Conservation (phyloP, 148 eudicot genomes). For the Vaccinium corymbosum region DNA sequence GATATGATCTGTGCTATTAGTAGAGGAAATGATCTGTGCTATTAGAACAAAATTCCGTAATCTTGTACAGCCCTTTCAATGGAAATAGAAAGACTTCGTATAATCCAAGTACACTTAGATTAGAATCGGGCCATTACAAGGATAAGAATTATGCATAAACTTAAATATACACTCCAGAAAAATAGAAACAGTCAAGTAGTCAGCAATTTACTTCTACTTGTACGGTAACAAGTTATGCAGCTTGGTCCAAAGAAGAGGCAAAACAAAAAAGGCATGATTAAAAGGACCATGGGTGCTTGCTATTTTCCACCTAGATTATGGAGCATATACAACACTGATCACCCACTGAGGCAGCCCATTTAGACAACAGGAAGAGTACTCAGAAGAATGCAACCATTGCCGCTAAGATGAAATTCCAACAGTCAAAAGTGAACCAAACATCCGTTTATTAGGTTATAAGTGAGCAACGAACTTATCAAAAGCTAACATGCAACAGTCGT, state of each 20-base stretch:
- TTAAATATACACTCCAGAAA: too few species aligned
- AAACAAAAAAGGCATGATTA: not conserved
- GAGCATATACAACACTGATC: not conserved
- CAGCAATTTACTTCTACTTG: not conserved
- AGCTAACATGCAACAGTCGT: not conserved
- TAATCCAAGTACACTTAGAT: not conserved
- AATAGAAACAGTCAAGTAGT: too few species aligned
- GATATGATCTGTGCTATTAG: not conserved
- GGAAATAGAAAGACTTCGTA: not conserved
- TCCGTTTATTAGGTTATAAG: not conserved
- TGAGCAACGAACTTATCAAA: not conserved
- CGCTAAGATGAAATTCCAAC: not conserved
- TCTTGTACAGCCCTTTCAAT: not conserved
- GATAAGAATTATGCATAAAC: too few species aligned
- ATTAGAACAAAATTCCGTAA: not conserved
- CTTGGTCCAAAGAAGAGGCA: not conserved
- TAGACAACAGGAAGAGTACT: not conserved
- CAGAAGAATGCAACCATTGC: not conserved
- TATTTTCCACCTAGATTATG: not conserved
- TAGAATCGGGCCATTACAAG: not conserved
- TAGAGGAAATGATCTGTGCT: not conserved
- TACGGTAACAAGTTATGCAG: not conserved
- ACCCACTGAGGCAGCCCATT: slow-evolving; percentile 3
- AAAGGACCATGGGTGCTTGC: not conserved
- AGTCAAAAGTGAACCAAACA: not conserved